Evolutionary conservation across 208 protist genomes (phyloP), one percentile per base, ranked within the genome.

Genomic region (Porcisia deanei): DNA sequence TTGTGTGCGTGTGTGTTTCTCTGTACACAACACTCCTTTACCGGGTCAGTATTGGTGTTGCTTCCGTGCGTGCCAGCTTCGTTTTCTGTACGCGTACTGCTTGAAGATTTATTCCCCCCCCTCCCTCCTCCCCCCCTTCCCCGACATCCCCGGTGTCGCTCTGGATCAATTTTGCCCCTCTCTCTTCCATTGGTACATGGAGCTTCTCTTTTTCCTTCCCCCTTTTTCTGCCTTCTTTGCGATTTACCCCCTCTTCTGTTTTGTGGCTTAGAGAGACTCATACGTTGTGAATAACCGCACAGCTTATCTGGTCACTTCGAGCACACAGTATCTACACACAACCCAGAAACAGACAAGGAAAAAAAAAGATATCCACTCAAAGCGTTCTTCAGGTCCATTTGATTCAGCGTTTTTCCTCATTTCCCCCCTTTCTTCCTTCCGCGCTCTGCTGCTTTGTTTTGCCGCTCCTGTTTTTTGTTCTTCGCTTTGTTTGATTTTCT

Each of bases 401-500:
- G 41, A 12, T 14, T 49, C 34, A 76, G 59, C 0, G 37, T 68
- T 41, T 76, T 41, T 2, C 18, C 34, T 63, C 18, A 9, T 18
- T 49, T 49, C 12, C n/a, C 25, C 25, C 30, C 30, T 18, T 60
- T 22, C 34, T 60, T 14, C 12, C 25, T 49, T 1, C 37, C 5
- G 8, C 30, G 18, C 37, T 30, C 52, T 41, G 37, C 16, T 30
- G 69, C 59, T 55, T 43, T 61, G 34, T 53, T 22, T 82, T 65
- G 65, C 25, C 58, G n/a, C 30, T 55, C 63, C 43, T 45, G 25
- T 53, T 57, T 71, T 54, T 45, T 49, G 16, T 68, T 60, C n/a
- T 34, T 30, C 37, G 6, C 1, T 20, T 65, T 54, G 18, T 8
- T n/a, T 47, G n/a, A 5, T 61, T 6, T 43, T 52, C 14, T 18